phyloP scores from a whole-genome alignment of 2,329 filamentous ascomycete genomes.

The Pezicula radicicola region DNA sequence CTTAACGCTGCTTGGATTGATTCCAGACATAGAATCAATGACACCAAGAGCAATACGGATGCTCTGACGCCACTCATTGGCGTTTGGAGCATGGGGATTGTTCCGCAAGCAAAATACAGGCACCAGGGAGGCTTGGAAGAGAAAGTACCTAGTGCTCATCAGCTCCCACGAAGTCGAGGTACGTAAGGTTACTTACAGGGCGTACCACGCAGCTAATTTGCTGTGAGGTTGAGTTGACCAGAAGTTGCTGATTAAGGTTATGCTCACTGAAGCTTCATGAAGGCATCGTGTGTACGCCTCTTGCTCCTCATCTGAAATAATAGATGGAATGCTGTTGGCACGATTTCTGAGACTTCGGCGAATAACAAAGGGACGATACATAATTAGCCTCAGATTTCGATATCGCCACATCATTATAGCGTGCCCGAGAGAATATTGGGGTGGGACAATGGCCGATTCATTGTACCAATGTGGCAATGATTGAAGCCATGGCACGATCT shows the following conservation, averaged over 20 bases:
- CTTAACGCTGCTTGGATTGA: conserved; percentile 9
- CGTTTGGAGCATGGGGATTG: conserved; percentile 3
- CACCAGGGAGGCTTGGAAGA: conserved; percentile 40
- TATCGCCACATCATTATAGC: conserved; percentile 13
- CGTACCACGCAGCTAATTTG: conserved; percentile 12
- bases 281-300: conserved; percentile 7
- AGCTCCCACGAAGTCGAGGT: not conserved
- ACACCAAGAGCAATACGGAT: conserved; percentile 9
- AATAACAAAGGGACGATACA: conserved; percentile 14
- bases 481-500: conserved; percentile 9
- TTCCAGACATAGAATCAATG: conserved; percentile 8
- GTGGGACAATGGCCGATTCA: conserved; percentile 2
- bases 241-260: conserved; percentile 6
- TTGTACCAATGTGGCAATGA: conserved; percentile 6
- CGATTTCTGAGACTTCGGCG: conserved; percentile 5
- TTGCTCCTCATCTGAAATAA: not conserved
- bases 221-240: conserved; percentile 7
- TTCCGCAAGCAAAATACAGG: conserved; percentile 34
- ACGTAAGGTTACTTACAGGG: conserved; percentile 7
- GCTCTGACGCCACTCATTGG: conserved; percentile 8
- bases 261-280: conserved; percentile 7
- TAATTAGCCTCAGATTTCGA: conserved; percentile 13
- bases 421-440: conserved; percentile 6
- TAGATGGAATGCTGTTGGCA: not conserved
- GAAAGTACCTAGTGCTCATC: conserved; percentile 30